Conservation (phyloP, 2,329 filamentous ascomycete species). For the Hymenoscyphus salicellus region DNA sequence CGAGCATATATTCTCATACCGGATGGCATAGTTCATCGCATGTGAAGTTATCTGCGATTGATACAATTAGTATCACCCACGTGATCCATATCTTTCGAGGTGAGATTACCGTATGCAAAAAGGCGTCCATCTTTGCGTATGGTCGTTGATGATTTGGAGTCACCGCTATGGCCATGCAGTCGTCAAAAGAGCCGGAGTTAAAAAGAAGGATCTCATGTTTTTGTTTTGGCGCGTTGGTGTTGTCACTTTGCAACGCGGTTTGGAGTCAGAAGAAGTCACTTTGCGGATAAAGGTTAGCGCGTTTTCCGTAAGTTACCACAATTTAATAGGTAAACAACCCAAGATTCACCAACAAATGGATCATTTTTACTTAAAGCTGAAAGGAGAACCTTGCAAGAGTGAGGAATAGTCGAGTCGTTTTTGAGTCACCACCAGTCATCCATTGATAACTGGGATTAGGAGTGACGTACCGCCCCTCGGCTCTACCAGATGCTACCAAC, state of each 20-base stretch:
- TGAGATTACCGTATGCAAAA: slow-evolving; percentile 54
- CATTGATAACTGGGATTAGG: neutral
- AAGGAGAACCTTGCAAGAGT: neutral
- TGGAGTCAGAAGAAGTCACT: slow-evolving; percentile 4
- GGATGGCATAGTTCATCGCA: slow-evolving; percentile 79
- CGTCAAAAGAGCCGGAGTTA: neutral
- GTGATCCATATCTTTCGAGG: slow-evolving; percentile 12
- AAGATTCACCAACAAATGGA: neutral
- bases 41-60: slow-evolving; percentile 54
- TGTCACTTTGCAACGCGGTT: slow-evolving; percentile 7
- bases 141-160: neutral
- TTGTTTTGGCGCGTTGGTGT: slow-evolving; percentile 1
- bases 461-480: neutral
- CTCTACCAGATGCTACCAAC: neutral
- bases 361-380: neutral
- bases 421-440: slow-evolving; percentile 1
- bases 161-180: neutral
- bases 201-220: neutral
- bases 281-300: slow-evolving; percentile 3
- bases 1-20: slow-evolving; percentile 38
- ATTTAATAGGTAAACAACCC: neutral
- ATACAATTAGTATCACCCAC: slow-evolving; percentile 23
- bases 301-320: neutral
- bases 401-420: neutral
- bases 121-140: slow-evolving; percentile 36